A percentile compares a stretch with the other conserved stretches of the same genome.
Evolutionary conservation across 805 yeast species (phyloP).

Genomic region (Ascoidea asiatica): DNA sequence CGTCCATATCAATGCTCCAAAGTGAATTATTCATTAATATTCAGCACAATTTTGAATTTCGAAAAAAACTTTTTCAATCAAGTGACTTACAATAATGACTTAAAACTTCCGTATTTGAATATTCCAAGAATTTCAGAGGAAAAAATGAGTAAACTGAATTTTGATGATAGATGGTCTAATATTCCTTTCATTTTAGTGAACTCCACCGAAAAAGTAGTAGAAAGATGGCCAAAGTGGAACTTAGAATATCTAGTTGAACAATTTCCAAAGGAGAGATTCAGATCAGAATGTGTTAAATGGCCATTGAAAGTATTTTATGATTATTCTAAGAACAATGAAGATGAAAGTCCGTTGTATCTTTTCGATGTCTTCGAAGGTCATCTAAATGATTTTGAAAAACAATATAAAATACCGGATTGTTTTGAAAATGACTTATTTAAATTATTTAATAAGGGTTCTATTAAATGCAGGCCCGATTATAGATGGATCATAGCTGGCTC

Average conservation of each 20-base stretch:
- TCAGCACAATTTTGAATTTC: conserved; percentile 33
- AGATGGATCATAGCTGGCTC: conserved; percentile 91
- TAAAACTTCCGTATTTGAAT: conserved; percentile 5
- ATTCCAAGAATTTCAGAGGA: conserved; percentile 31
- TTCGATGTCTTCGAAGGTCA: conserved; percentile 76
- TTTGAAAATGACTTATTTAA: conserved; percentile 51
- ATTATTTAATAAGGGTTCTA: conserved; percentile 23
- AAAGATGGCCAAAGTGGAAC: conserved; percentile 59
- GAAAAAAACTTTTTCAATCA: conserved; percentile 20
- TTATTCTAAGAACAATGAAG: conserved; percentile 48
- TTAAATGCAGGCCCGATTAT: conserved; percentile 67
- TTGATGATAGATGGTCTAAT: conserved; percentile 30
- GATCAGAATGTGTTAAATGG: conserved; percentile 85
- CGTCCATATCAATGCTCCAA: conserved; percentile 77
- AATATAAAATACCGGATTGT: conserved; percentile 38
- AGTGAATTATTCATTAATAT: conserved; percentile 39
- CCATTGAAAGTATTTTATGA: conserved; percentile 43
- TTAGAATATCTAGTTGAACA: conserved; percentile 30
- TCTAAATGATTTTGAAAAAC: conserved; percentile 37
- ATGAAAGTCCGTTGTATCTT: conserved; percentile 75
- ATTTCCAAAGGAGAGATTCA: conserved; percentile 50
- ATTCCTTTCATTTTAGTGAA: conserved; percentile 52
- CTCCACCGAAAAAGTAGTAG: conserved; percentile 1
- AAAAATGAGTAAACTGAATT: conserved; percentile 27
- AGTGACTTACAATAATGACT: conserved; percentile 1